Evolutionary conservation across 441 rosid genomes (phyloP).

Genomic region (Adansonia rubrostipa): DNA sequence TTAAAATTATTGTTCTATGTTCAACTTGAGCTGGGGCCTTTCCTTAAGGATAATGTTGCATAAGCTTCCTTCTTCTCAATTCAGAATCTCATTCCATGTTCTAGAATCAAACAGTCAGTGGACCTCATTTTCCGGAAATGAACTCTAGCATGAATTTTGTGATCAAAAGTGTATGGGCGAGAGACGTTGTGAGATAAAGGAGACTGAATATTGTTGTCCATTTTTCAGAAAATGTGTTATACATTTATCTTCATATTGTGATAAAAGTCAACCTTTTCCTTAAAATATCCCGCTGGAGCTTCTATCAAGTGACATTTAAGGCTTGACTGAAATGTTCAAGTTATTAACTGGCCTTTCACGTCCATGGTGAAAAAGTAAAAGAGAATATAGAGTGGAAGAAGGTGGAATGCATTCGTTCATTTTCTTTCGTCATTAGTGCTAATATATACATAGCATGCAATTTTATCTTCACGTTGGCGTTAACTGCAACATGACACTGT

Average conservation of each 20-base stretch:
- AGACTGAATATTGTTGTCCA: background rate
- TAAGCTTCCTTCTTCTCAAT: background rate
- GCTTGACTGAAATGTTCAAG: background rate
- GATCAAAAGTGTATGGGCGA: background rate
- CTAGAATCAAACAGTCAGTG: background rate
- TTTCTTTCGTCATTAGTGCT: background rate
- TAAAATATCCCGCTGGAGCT: background rate
- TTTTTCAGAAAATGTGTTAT: background rate
- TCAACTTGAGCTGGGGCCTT: background rate
- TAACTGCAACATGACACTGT: conserved; percentile 15
- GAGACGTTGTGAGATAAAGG: background rate
- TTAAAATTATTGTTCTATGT: background rate
- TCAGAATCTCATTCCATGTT: background rate
- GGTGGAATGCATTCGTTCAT: background rate
- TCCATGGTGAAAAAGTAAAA: background rate
- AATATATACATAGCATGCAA: background rate
- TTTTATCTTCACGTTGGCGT: background rate
- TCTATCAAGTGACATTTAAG: background rate
- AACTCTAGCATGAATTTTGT: background rate
- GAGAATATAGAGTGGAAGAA: background rate
- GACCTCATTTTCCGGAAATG: background rate
- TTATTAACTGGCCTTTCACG: background rate
- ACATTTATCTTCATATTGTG: background rate
- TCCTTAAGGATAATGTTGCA: background rate
- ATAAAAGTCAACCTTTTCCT: background rate